Evolutionary conservation across 352 stramenopile genomes (phyloP).

Genomic region (Plasmopara muralis): DNA sequence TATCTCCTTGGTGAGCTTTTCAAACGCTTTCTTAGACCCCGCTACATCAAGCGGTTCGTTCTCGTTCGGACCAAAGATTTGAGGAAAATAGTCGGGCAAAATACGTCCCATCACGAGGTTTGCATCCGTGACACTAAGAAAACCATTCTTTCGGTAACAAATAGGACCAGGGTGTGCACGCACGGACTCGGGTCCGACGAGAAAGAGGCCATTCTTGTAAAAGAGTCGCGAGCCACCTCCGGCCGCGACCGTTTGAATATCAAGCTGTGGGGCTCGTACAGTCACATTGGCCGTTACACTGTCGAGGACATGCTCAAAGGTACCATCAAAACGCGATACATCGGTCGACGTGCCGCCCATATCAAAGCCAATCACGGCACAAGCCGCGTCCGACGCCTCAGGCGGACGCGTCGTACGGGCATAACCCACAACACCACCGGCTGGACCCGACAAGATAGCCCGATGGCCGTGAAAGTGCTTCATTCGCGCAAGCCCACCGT

Average conservation of each 20-base stretch:
- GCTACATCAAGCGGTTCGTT: slow-evolving; percentile 95
- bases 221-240: slow-evolving; percentile 95
- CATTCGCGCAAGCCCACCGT: slow-evolving; percentile 95
- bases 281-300: slow-evolving; percentile 97
- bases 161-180: slow-evolving; percentile 94
- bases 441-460: slow-evolving; percentile 91
- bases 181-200: slow-evolving; percentile 95
- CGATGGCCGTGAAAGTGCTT: slow-evolving; percentile 90
- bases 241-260: slow-evolving; percentile 98
- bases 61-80: slow-evolving; percentile 98
- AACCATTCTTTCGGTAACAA: slow-evolving; percentile 96
- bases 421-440: slow-evolving; percentile 95
- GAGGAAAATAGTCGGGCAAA: slow-evolving; percentile 95
- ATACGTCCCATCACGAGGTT: slow-evolving; percentile 98
- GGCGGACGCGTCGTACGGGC: slow-evolving; percentile 87
- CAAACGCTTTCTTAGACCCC: slow-evolving; percentile 89
- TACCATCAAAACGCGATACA: slow-evolving; percentile 95
- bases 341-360: slow-evolving; percentile 99
- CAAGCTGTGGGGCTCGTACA: slow-evolving; percentile 96
- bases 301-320: slow-evolving; percentile 97
- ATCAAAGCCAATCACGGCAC: slow-evolving; percentile 95
- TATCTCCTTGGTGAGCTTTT: slow-evolving; percentile 83
- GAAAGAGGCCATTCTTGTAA: slow-evolving; percentile 95
- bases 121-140: slow-evolving; percentile 96
- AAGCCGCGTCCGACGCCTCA: slow-evolving; percentile 13